Evolutionary conservation across 2,329 filamentous ascomycete species (phyloP).

Genomic region (Talaromyces sp.): DNA sequence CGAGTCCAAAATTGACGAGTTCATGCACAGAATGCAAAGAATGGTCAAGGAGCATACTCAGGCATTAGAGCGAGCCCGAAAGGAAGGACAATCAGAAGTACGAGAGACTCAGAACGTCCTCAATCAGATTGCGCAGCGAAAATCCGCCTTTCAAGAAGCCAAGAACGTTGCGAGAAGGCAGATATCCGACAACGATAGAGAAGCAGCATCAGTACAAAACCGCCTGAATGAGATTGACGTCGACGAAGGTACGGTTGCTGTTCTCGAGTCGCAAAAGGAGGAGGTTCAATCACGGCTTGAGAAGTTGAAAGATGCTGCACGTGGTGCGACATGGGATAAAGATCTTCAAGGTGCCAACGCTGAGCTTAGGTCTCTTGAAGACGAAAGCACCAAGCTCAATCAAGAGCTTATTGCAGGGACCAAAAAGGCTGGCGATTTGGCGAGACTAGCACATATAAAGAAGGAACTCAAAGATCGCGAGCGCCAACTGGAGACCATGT

Average conservation of each 20-base stretch:
- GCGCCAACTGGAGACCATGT: conserved; percentile 74
- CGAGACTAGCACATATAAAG: conserved; percentile 77
- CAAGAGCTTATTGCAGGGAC: conserved; percentile 82
- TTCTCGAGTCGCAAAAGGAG: conserved; percentile 70
- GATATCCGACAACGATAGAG: conserved; percentile 71
- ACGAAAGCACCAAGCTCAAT: conserved; percentile 68
- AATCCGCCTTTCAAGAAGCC: conserved; percentile 69
- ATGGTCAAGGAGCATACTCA: conserved; percentile 75
- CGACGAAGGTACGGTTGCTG: conserved; percentile 80
- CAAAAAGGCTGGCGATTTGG: conserved; percentile 75
- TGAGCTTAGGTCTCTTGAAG: conserved; percentile 68
- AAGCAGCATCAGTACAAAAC: conserved; percentile 63
- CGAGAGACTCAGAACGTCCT: conserved; percentile 70
- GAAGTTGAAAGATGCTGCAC: conserved; percentile 62
- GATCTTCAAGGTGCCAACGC: conserved; percentile 66
- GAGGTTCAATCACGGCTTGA: conserved; percentile 66
- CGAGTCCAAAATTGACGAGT: conserved; percentile 70
- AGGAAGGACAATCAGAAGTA: conserved; percentile 71
- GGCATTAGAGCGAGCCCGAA: conserved; percentile 70
- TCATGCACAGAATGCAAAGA: conserved; percentile 74
- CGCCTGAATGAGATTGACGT: conserved; percentile 71
- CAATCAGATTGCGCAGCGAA: conserved; percentile 70
- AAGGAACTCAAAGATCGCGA: conserved; percentile 74
- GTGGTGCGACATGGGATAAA: conserved; percentile 65
- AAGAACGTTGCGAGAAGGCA: conserved; percentile 72